Percentiles rank a stretch among this genome's conserved stretches.
phyloP scores from a whole-genome alignment of 495 filamentous ascomycete species.

The Penicillium salamii region DNA sequence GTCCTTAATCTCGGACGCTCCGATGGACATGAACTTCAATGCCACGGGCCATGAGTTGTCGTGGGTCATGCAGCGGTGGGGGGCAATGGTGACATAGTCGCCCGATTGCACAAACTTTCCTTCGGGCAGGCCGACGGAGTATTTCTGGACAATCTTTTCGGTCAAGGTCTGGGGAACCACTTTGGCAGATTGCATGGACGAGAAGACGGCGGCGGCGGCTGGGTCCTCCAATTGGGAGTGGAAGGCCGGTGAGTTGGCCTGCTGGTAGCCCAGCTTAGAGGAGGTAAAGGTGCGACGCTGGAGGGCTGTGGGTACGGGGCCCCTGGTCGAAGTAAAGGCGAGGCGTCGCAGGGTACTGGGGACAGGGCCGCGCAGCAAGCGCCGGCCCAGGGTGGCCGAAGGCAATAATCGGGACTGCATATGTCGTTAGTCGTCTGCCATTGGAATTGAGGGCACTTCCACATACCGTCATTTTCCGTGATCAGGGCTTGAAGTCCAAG shows the following conservation, averaged over 20 bases:
- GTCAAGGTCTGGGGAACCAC: constrained; percentile 69
- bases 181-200: constrained; percentile 34
- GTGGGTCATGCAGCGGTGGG: constrained; percentile 82
- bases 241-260: constrained; percentile 43
- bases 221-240: constrained; percentile 49
- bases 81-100: constrained; percentile 79
- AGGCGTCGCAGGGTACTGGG: constrained; percentile 16
- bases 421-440: constrained; percentile 2
- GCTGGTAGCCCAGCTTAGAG: constrained; percentile 19
- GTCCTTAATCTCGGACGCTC: constrained; percentile 72
- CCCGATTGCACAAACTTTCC: constrained; percentile 72
- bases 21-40: constrained; percentile 83
- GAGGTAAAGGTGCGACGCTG: constrained; percentile 37
- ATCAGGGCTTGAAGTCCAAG: too few species aligned
- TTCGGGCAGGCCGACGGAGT: constrained; percentile 66
- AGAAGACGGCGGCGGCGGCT: constrained; percentile 39
- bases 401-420: constrained; percentile 32
- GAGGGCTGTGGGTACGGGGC: not conserved
- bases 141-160: constrained; percentile 86
- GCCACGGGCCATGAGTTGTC: constrained; percentile 91
- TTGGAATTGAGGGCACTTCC: not conserved
- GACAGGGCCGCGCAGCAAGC: constrained; percentile 20
- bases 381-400: constrained; percentile 23
- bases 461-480: constrained; percentile 24
- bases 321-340: not conserved